phyloP scores from a whole-genome alignment of 441 rosid genomes.

The Gossypium schwendimanii region DNA sequence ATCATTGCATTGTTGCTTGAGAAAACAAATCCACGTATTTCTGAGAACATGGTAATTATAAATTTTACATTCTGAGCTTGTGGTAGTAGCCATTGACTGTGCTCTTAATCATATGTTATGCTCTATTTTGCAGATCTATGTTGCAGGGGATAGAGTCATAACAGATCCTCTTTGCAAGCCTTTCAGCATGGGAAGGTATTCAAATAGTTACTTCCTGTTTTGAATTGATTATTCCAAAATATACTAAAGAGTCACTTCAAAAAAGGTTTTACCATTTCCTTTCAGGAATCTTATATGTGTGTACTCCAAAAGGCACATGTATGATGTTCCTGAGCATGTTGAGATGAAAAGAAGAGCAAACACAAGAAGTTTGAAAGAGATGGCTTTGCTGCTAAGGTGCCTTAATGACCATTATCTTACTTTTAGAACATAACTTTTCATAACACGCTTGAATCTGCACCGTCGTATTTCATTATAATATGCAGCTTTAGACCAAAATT shows the following conservation, averaged over 20 bases:
- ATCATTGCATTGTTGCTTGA: conserved; percentile 81
- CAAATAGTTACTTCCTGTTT: conserved; percentile 12
- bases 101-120: conserved; percentile 18
- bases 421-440: background rate
- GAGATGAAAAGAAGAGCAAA: conserved; percentile 87
- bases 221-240: conserved; percentile 24
- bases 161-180: conserved; percentile 98
- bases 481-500: conserved; percentile 12
- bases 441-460: conserved; percentile 3
- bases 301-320: conserved; percentile 92
- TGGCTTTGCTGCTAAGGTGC: conserved; percentile 86
- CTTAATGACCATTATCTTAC: background rate
- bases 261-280: conserved; percentile 15
- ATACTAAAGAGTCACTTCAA: conserved; percentile 14
- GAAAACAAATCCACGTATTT: conserved; percentile 49
- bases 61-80: conserved; percentile 13
- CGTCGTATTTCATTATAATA: background rate
- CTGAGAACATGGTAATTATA: conserved; percentile 64
- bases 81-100: conserved; percentile 12
- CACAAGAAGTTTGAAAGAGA: conserved; percentile 88
- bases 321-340: conserved; percentile 77
- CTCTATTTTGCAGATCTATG: conserved; percentile 55
- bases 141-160: conserved; percentile 95
- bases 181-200: conserved; percentile 96
- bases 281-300: conserved; percentile 90